Conservation (phyloP, 139 green algal species). For the Asterochloris erici region DNA sequence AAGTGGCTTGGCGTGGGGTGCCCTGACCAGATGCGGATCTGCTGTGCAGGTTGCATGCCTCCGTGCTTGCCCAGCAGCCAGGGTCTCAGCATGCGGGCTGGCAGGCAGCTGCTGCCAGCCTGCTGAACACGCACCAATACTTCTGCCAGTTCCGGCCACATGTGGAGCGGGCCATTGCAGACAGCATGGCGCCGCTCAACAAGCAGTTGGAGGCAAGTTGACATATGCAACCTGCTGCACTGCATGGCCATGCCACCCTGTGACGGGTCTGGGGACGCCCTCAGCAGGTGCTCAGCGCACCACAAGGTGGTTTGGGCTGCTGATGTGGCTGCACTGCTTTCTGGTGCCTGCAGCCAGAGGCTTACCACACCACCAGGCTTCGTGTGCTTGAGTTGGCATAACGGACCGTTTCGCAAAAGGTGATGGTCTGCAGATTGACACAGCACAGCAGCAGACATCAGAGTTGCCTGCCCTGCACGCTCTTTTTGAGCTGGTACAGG, state of each 20-base stretch:
- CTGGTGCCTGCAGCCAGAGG: too few species aligned
- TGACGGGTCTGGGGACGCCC: too few species aligned
- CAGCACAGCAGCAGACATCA: too few species aligned
- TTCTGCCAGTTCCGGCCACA: conserved; percentile 76
- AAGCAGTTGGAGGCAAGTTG: conserved; percentile 70
- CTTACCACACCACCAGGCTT: not conserved
- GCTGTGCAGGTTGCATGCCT: conserved; percentile 10
- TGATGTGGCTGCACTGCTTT: too few species aligned
- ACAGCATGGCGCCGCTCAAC: conserved; percentile 58
- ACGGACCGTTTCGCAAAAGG: too few species aligned
- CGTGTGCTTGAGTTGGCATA: too few species aligned
- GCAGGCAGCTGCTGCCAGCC: conserved; percentile 22
- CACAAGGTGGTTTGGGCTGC: too few species aligned
- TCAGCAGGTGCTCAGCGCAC: too few species aligned
- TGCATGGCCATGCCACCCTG: too few species aligned
- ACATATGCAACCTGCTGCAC: not conserved
- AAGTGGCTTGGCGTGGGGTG: too few species aligned
- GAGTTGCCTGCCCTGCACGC: too few species aligned
- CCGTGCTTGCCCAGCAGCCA: not conserved
- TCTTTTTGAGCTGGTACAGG: not conserved
- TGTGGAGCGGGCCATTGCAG: conserved; percentile 50
- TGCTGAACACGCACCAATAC: conserved; percentile 78
- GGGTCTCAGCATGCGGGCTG: not conserved
- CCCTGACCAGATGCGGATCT: not conserved
- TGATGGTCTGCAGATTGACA: too few species aligned